These are phyloP conservation scores for Mycena leptocephala DNA, from an alignment of 768 basidiomycete species.

Conservation along the genomic window DNA sequence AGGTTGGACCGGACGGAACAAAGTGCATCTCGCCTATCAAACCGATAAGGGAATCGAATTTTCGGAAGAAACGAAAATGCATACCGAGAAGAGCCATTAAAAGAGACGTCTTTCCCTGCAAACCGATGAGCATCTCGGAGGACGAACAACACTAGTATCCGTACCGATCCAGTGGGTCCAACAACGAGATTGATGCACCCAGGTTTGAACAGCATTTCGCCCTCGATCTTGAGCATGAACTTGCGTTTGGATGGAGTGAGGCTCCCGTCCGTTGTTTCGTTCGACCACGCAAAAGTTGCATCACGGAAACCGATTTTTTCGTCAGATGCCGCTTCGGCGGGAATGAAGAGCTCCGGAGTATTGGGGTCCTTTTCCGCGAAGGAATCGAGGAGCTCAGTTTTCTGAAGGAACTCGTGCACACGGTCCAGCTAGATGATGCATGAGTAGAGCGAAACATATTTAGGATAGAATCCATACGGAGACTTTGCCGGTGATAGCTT, in stretches of 20 bases:
- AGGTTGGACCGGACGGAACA: slow-evolving; percentile 63
- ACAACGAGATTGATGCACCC: slow-evolving; percentile 73
- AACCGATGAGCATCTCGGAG: neutral
- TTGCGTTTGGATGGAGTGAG: slow-evolving; percentile 60
- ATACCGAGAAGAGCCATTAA: slow-evolving; percentile 74
- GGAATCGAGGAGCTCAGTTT: slow-evolving; percentile 66
- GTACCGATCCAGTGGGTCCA: slow-evolving; percentile 68
- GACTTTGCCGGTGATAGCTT: slow-evolving; percentile 66
- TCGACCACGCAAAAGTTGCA: slow-evolving; percentile 73
- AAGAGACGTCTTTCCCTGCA: slow-evolving; percentile 72
- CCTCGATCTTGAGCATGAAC: slow-evolving; percentile 68
- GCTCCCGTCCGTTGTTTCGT: slow-evolving; percentile 44
- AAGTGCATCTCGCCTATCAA: slow-evolving; percentile 78
- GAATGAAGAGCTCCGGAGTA: slow-evolving; percentile 28
- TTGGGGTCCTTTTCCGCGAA: slow-evolving; percentile 50
- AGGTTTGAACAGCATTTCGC: slow-evolving; percentile 68
- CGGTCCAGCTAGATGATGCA: slow-evolving; percentile 53
- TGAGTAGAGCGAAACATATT: neutral
- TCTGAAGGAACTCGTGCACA: slow-evolving; percentile 57
- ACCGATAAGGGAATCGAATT: neutral
- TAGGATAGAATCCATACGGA: slow-evolving; percentile 58
- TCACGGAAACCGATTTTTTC: slow-evolving; percentile 69
- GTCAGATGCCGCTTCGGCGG: slow-evolving; percentile 16
- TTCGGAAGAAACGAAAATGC: neutral
- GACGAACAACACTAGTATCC: neutral